Conservation (phyloP, 805 yeast species). For the Starmerella stigmatis region DNA sequence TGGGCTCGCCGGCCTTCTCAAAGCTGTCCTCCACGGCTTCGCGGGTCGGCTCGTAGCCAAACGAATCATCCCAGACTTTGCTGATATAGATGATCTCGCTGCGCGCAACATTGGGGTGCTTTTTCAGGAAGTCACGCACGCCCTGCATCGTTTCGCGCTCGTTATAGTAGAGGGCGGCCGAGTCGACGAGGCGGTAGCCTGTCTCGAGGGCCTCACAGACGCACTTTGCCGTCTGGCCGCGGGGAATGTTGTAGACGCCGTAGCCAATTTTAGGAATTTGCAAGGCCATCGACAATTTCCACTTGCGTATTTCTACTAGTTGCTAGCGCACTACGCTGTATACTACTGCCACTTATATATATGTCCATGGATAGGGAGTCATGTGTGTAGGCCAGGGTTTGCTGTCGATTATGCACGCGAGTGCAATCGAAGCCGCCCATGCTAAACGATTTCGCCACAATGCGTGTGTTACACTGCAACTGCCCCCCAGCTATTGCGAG, state of each 20-base stretch:
- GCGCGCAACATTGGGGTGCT: conserved; percentile 43
- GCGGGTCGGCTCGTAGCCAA: conserved; percentile 49
- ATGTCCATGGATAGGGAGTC: not conserved
- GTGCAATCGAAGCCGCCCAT: no score
- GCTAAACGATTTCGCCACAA: no score
- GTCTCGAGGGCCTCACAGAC: conserved; percentile 47
- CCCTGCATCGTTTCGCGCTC: conserved; percentile 54
- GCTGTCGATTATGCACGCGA: no score
- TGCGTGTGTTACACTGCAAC: no score
- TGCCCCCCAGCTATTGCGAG: no score
- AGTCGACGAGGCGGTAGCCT: conserved; percentile 67
- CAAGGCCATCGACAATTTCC: conserved; percentile 7
- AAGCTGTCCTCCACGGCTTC: conserved; percentile 49
- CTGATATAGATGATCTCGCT: conserved; percentile 46
- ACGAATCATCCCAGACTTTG: conserved; percentile 60
- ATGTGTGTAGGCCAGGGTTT: conserved; percentile 9
- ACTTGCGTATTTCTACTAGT: not conserved
- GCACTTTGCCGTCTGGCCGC: conserved; percentile 26
- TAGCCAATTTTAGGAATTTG: conserved; percentile 25
- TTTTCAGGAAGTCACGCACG: conserved; percentile 42
- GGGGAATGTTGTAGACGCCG: conserved; percentile 26
- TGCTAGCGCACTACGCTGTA: not conserved
- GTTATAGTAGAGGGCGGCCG: conserved; percentile 59
- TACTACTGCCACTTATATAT: no score
- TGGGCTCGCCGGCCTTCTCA: conserved; percentile 47